phyloP scores from a whole-genome alignment of 2,329 filamentous ascomycete genomes.

The Fusarium piperis region DNA sequence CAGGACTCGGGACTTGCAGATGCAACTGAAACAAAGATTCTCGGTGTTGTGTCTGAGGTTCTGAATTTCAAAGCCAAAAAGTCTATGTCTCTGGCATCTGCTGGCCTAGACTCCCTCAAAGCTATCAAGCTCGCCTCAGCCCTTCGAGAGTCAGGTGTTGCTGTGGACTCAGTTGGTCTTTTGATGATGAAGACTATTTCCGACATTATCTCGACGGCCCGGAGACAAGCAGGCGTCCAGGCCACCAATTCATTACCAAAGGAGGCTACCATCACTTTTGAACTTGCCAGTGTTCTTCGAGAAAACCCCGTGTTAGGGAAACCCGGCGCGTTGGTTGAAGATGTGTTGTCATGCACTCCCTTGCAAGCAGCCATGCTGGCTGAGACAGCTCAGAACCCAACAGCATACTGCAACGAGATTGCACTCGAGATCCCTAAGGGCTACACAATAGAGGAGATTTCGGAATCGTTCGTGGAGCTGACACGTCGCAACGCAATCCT shows the following conservation, averaged over 20 bases:
- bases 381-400: slow-evolving; percentile 70
- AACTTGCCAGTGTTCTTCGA: slow-evolving; percentile 28
- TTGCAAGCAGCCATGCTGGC: slow-evolving; percentile 83
- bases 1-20: slow-evolving; percentile 25
- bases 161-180: slow-evolving; percentile 68
- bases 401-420: slow-evolving; percentile 82
- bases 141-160: slow-evolving; percentile 66
- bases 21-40: slow-evolving; percentile 46
- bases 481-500: slow-evolving; percentile 71
- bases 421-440: slow-evolving; percentile 65
- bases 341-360: slow-evolving; percentile 72
- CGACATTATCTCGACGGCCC: slow-evolving; percentile 39
- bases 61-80: slow-evolving; percentile 51
- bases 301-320: slow-evolving; percentile 20
- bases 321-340: slow-evolving; percentile 46
- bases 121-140: slow-evolving; percentile 66
- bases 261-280: slow-evolving; percentile 22
- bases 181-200: slow-evolving; percentile 62
- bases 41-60: slow-evolving; percentile 51
- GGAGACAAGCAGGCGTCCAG: slow-evolving; percentile 1
- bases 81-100: slow-evolving; percentile 57
- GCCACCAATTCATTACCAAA: not conserved
- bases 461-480: slow-evolving; percentile 60
- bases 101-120: slow-evolving; percentile 71
- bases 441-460: slow-evolving; percentile 52